Evolutionary conservation across 768 basidiomycete species (phyloP).

Genomic region (Collybiopsis confluens): DNA sequence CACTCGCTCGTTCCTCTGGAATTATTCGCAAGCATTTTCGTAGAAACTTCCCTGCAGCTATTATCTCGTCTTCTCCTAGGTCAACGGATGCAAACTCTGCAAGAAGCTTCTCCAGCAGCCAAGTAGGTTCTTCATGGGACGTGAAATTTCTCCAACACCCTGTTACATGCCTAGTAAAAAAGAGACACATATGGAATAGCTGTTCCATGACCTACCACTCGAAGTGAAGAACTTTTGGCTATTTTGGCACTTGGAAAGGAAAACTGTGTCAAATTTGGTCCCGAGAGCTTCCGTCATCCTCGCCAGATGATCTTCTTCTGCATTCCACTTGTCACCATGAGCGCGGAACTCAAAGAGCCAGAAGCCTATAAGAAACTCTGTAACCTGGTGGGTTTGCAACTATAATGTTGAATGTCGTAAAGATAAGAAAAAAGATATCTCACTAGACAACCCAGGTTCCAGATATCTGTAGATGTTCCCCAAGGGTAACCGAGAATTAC

Average conservation of each 20-base stretch:
- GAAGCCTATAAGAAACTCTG: constrained; percentile 19
- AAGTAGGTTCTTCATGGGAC: neutral
- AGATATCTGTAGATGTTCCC: constrained; percentile 24
- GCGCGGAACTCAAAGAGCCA: constrained; percentile 15
- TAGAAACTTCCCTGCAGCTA: neutral
- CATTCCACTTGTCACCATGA: neutral
- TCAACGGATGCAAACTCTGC: neutral
- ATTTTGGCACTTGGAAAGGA: neutral
- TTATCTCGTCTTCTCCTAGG: neutral
- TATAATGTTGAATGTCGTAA: neutral
- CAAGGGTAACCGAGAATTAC: constrained; percentile 21
- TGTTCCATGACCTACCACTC: neutral
- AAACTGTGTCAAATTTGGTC: neutral
- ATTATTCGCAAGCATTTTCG: neutral
- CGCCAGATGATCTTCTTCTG: neutral
- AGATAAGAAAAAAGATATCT: neutral
- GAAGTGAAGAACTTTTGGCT: neutral
- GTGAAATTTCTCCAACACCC: neutral
- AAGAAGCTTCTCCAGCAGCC: neutral
- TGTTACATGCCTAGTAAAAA: neutral
- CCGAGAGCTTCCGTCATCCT: neutral
- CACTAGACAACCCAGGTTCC: constrained; percentile 28
- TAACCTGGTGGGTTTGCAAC: constrained; percentile 13
- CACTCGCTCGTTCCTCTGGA: neutral
- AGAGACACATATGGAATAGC: neutral